Evolutionary conservation across 257 asterid species (phyloP).

Genomic region (Euphrasia confusa): DNA sequence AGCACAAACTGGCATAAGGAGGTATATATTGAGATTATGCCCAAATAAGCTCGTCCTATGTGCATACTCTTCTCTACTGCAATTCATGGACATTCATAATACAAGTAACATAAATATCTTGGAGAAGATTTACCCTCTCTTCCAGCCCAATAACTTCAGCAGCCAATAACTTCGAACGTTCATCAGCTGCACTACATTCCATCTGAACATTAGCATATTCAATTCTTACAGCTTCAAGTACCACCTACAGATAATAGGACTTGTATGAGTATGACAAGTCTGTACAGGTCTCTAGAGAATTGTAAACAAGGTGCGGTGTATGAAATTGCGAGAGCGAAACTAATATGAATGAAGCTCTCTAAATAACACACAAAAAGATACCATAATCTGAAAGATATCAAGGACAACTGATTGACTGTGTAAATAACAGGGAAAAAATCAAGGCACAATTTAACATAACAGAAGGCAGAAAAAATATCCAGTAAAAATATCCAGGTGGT

Average conservation of each 20-base stretch:
- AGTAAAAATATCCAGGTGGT: slow-evolving; percentile 9
- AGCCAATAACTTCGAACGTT: slow-evolving; percentile 86
- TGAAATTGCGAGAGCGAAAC: slow-evolving; percentile 10
- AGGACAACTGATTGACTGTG: neutral
- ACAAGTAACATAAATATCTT: slow-evolving; percentile 12
- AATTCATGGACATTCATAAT: slow-evolving; percentile 6
- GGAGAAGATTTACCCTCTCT: slow-evolving; percentile 66
- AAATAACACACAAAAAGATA: slow-evolving; percentile 11
- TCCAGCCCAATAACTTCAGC: slow-evolving; percentile 97
- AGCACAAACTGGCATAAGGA: neutral
- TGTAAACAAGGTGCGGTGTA: slow-evolving; percentile 1
- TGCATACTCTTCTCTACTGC: slow-evolving; percentile 16
- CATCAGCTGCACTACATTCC: slow-evolving; percentile 98
- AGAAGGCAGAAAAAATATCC: neutral
- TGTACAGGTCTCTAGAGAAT: slow-evolving; percentile 1
- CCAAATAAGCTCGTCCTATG: slow-evolving; percentile 9
- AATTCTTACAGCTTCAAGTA: slow-evolving; percentile 67
- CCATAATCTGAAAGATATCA: slow-evolving; percentile 8
- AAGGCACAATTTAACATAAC: neutral
- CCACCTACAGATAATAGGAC: slow-evolving; percentile 48
- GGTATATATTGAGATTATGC: neutral
- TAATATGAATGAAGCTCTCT: slow-evolving; percentile 8
- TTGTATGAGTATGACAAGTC: slow-evolving; percentile 11
- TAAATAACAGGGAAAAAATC: neutral
- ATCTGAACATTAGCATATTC: slow-evolving; percentile 76